phyloP scores from a whole-genome alignment of 805 yeast species.

The Starmerella cellae region DNA sequence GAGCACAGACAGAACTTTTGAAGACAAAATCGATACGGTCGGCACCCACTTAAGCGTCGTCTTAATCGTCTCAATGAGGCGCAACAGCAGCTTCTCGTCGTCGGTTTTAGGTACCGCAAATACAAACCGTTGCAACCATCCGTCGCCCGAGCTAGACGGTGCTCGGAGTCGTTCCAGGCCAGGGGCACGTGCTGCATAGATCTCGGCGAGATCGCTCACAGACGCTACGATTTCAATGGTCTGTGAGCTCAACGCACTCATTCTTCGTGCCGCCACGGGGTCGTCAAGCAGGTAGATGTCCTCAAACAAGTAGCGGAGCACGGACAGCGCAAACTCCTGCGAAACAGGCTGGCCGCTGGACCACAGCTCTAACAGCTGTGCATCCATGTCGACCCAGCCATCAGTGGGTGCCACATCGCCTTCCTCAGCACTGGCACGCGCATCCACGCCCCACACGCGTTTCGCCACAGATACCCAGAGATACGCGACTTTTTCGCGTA shows the following conservation, averaged over 20 bases:
- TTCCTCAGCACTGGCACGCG: conserved; percentile 7
- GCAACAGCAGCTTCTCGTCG: conserved; percentile 24
- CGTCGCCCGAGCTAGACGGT: conserved; percentile 25
- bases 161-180: conserved; percentile 48
- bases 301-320: conserved; percentile 78
- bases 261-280: conserved; percentile 70
- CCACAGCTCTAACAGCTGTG: conserved; percentile 65
- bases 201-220: conserved; percentile 42
- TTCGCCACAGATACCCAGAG: conserved; percentile 88
- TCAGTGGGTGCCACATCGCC: conserved; percentile 27
- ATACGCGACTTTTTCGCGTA: conserved; percentile 78
- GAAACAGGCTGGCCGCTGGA: conserved; percentile 30
- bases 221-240: conserved; percentile 77
- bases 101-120: conserved; percentile 19
- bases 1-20: conserved; percentile 52
- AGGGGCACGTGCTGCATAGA: conserved; percentile 55
- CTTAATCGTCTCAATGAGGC: conserved; percentile 68
- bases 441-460: conserved; percentile 67
- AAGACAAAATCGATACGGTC: conserved; percentile 55
- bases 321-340: conserved; percentile 55
- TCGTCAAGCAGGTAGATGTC: conserved; percentile 88
- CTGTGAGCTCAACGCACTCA: conserved; percentile 61
- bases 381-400: conserved; percentile 84
- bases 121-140: conserved; percentile 83
- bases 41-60: conserved; percentile 86